phyloP scores from a whole-genome alignment of 176 grass and related monocot genomes.

The Lolium multiflorum region DNA sequence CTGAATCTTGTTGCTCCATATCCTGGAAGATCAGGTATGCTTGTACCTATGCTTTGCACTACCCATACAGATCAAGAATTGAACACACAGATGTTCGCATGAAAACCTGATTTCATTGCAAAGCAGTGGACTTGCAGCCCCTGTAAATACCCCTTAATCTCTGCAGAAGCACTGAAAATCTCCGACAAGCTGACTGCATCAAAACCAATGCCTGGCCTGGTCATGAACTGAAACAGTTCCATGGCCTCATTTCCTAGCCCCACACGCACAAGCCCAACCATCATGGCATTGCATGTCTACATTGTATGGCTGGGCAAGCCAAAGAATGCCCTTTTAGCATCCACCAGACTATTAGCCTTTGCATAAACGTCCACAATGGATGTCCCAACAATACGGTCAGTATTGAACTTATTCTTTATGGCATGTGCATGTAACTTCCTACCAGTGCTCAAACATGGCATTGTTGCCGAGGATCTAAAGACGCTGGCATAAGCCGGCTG shows the following conservation, averaged over 20 bases:
- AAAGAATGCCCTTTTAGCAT: constrained; percentile 71
- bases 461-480: constrained; percentile 71
- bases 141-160: constrained; percentile 60
- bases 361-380: constrained; percentile 86
- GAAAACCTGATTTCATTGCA: constrained; percentile 67
- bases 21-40: constrained; percentile 67
- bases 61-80: constrained; percentile 85
- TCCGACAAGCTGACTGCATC: constrained; percentile 76
- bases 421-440: constrained; percentile 76
- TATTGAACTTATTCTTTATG: constrained; percentile 71
- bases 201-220: constrained; percentile 55
- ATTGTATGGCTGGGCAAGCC: constrained; percentile 57
- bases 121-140: constrained; percentile 79
- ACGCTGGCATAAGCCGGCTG: constrained; percentile 82
- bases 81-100: constrained; percentile 68
- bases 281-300: constrained; percentile 81
- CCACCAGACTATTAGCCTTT: constrained; percentile 63
- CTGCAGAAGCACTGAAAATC: constrained; percentile 76
- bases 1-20: constrained; percentile 75
- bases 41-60: constrained; percentile 72
- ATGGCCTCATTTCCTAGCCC: constrained; percentile 35
- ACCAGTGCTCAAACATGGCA: constrained; percentile 49
- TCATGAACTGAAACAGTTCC: constrained; percentile 70
- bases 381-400: constrained; percentile 75
- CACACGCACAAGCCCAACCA: constrained; percentile 73